phyloP scores from a whole-genome alignment of 371 early-diverging fungal genomes.

The Chytridiales sp. region DNA sequence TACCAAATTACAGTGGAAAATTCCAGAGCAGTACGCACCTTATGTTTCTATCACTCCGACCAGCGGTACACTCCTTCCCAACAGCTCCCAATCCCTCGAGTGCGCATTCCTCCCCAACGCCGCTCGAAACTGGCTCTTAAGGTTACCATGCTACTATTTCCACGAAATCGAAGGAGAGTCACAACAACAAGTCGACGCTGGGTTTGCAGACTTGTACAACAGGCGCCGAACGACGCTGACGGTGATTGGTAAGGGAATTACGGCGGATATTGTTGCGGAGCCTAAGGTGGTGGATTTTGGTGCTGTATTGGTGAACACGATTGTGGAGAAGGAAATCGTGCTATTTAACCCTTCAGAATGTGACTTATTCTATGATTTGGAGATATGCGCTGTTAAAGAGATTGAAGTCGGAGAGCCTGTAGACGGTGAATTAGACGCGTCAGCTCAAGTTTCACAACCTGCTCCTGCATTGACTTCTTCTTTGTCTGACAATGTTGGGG shows the following conservation, averaged over 20 bases:
- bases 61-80: constrained; percentile 31
- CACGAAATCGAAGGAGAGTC: constrained; percentile 30
- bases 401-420: background rate
- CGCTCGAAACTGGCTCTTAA: constrained; percentile 32
- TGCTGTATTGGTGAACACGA: constrained; percentile 43
- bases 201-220: too few relatives aligned
- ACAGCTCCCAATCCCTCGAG: constrained; percentile 26
- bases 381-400: constrained; percentile 19
- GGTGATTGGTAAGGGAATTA: constrained; percentile 39
- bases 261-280: constrained; percentile 27
- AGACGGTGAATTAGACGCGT: background rate
- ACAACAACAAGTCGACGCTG: too few relatives aligned
- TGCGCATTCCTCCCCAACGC: constrained; percentile 42
- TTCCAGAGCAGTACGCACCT: constrained; percentile 38
- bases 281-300: constrained; percentile 37
- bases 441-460: background rate
- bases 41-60: constrained; percentile 41
- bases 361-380: constrained; percentile 40
- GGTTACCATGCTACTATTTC: constrained; percentile 45
- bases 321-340: constrained; percentile 39
- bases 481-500: background rate
- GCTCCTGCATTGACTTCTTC: background rate
- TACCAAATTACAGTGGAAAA: constrained; percentile 34
- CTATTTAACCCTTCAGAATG: constrained; percentile 44
- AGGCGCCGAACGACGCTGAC: constrained; percentile 31